Percentiles rank a stretch among this genome's conserved stretches.
These are phyloP conservation scores for Aspergillus amoenus DNA, from an alignment of 2,329 filamentous ascomycete species.

Conservation along the genomic window DNA sequence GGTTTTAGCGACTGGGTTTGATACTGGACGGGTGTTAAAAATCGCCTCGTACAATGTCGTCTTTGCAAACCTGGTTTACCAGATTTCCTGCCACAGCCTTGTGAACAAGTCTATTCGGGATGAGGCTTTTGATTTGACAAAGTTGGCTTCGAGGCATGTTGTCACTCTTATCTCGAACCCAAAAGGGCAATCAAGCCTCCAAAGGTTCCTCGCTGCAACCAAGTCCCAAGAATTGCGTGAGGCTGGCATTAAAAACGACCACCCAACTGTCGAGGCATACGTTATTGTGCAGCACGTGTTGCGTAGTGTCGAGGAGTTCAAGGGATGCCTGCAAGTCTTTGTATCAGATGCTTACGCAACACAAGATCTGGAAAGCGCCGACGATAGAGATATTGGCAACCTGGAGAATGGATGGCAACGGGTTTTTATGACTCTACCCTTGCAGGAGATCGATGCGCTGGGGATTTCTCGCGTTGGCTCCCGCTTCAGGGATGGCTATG, in stretches of 20 bases:
- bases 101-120: constrained; percentile 22
- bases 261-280: constrained; percentile 46
- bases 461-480: constrained; percentile 48
- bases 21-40: constrained; percentile 20
- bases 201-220: constrained; percentile 47
- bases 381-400: constrained; percentile 28
- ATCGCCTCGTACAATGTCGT: constrained; percentile 34
- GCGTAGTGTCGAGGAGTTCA: constrained; percentile 26
- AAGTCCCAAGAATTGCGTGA: constrained; percentile 44
- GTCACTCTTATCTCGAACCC: constrained; percentile 33
- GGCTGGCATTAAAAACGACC: constrained; percentile 48
- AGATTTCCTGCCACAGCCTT: constrained; percentile 37
- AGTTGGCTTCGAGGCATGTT: constrained; percentile 35
- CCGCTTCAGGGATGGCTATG: constrained; percentile 39
- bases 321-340: constrained; percentile 45
- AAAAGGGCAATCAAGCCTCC: constrained; percentile 37
- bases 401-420: constrained; percentile 42
- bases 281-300: constrained; percentile 50
- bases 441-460: constrained; percentile 51
- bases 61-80: constrained; percentile 39
- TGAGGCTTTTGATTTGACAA: constrained; percentile 33
- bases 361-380: constrained; percentile 37
- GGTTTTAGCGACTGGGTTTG: constrained; percentile 15
- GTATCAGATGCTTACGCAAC: constrained; percentile 36
- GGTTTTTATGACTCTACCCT: constrained; percentile 55